phyloP scores from a whole-genome alignment of 2,329 filamentous ascomycete genomes.

The Atkinsonella hypoxylon region DNA sequence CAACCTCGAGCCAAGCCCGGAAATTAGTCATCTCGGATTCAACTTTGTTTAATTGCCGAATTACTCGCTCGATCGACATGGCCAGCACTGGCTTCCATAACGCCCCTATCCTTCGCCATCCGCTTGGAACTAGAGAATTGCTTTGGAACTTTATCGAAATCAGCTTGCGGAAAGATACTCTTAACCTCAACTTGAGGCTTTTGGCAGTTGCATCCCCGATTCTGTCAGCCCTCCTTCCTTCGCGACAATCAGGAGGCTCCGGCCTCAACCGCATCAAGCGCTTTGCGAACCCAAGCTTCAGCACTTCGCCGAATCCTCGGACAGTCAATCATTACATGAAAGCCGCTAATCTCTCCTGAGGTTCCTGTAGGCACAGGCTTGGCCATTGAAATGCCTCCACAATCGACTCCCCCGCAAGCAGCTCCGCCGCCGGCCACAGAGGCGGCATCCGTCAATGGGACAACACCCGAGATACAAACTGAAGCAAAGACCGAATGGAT shows the following conservation, averaged over 20 bases:
- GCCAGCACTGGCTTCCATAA: not conserved
- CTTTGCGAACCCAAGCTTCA: constrained; percentile 1
- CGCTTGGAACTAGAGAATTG: not conserved
- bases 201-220: constrained; percentile 5
- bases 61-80: not conserved
- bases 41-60: not conserved
- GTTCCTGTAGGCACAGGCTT: not conserved
- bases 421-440: constrained; percentile 2
- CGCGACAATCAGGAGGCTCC: constrained; percentile 11
- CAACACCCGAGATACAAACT: constrained; percentile 13
- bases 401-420: constrained; percentile 13
- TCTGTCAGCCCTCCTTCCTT: constrained; percentile 18
- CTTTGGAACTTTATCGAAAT: not conserved
- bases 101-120: not conserved
- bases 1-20: not conserved
- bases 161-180: not conserved
- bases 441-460: constrained; percentile 6
- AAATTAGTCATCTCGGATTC: not conserved
- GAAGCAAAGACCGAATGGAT: constrained; percentile 26
- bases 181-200: constrained; percentile 2
- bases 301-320: not conserved
- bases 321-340: not conserved
- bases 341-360: not conserved
- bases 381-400: constrained; percentile 1
- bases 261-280: not conserved